These are phyloP conservation scores for Phoenix roebelenii DNA, from an alignment of 176 grass and related monocot species.

Conservation along the genomic window DNA sequence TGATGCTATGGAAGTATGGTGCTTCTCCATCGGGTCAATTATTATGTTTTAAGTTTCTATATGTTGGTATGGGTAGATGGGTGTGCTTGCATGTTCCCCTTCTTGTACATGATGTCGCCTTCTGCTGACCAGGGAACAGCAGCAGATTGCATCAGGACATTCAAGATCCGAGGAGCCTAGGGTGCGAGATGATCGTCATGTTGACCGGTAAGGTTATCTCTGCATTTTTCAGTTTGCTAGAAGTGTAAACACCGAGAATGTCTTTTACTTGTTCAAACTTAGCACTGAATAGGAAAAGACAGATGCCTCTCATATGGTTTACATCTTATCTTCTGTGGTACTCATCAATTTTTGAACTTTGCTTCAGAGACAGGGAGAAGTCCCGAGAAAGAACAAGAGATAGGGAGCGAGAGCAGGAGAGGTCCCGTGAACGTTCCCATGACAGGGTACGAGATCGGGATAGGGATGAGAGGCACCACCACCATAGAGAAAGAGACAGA, in stretches of 20 bases:
- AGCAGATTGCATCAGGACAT: conserved; percentile 24
- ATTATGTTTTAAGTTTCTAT: no score
- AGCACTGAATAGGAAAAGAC: neutral
- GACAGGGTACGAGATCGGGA: conserved; percentile 51
- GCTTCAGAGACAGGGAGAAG: conserved; percentile 49
- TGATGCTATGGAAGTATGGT: no score
- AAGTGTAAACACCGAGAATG: neutral
- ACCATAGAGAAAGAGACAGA: conserved; percentile 47
- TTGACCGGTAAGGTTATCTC: conserved; percentile 32
- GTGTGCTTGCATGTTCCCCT: no score
- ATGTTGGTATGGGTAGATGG: no score
- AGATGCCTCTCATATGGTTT: neutral
- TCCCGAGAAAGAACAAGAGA: conserved; percentile 48
- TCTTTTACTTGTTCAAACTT: neutral
- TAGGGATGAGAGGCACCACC: conserved; percentile 54
- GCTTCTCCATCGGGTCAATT: no score
- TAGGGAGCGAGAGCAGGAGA: conserved; percentile 36
- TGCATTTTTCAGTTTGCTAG: neutral
- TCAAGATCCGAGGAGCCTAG: conserved; percentile 56
- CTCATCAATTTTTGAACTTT: neutral
- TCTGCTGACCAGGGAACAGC: conserved; percentile 41
- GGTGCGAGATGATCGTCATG: conserved; percentile 33
- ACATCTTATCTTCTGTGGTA: no score
- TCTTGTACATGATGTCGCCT: neutral
- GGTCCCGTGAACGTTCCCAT: conserved; percentile 40